These are phyloP conservation scores for Umbilicus rupestris DNA, from an alignment of 164 flowering plant genomes.

Conservation along the genomic window DNA sequence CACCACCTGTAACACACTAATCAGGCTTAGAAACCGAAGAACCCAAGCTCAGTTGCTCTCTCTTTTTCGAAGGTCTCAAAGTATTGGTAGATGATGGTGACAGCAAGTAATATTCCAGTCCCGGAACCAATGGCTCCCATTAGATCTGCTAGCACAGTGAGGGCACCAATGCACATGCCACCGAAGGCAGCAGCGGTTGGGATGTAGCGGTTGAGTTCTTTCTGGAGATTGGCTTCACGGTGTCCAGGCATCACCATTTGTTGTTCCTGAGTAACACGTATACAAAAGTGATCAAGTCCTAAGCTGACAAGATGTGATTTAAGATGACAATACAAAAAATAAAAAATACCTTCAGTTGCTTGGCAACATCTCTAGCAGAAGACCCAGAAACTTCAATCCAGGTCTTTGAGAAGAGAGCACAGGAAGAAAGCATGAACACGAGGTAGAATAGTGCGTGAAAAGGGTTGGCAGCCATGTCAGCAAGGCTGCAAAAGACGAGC, in stretches of 20 bases:
- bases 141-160: conserved; percentile 65
- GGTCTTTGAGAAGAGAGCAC: conserved; percentile 76
- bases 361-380: conserved; percentile 76
- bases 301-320: background rate
- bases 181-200: conserved; percentile 77
- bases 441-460: conserved; percentile 72
- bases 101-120: conserved; percentile 63
- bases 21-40: conserved; percentile 34
- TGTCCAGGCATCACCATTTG: conserved; percentile 82
- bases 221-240: conserved; percentile 54
- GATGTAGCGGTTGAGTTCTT: conserved; percentile 63
- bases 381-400: conserved; percentile 92
- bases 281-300: background rate
- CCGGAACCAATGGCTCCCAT: conserved; percentile 86
- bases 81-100: conserved; percentile 63
- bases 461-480: conserved; percentile 71
- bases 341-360: conserved; percentile 62
- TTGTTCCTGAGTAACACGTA: conserved; percentile 34
- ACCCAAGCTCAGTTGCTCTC: conserved; percentile 57
- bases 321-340: background rate
- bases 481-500: conserved; percentile 39
- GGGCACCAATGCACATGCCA: conserved; percentile 68
- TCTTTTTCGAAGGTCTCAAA: conserved; percentile 74
- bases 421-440: conserved; percentile 68
- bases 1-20: too few relatives aligned